These are phyloP conservation scores for Funneliformis caledonium DNA, from an alignment of 371 early-diverging fungal species.

Conservation along the genomic window DNA sequence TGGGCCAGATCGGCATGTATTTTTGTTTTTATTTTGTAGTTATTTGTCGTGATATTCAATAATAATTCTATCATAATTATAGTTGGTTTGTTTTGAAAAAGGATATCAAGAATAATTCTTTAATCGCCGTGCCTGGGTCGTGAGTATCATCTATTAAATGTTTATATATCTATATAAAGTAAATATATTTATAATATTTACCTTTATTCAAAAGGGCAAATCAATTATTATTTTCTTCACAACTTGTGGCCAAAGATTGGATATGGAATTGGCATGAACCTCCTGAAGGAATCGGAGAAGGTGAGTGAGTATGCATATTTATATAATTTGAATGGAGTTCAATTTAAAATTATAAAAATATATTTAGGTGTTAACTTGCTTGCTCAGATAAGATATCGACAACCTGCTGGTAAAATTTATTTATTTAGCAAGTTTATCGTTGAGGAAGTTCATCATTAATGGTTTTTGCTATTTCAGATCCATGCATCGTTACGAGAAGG, in stretches of 20 bases:
- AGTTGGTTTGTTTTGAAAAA: conserved; percentile 71
- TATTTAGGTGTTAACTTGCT: conserved; percentile 45
- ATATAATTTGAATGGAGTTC: not conserved
- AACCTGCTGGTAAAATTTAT: conserved; percentile 44
- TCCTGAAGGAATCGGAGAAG: conserved; percentile 43
- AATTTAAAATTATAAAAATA: not conserved
- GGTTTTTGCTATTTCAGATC: conserved; percentile 42
- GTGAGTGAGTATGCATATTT: not conserved
- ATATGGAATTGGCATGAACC: conserved; percentile 57
- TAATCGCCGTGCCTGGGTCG: conserved; percentile 67
- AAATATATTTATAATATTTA: not conserved
- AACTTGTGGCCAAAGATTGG: conserved; percentile 48
- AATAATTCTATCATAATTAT: conserved; percentile 39
- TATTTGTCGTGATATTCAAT: not conserved
- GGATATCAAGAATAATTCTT: conserved; percentile 53
- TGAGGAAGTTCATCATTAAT: not conserved
- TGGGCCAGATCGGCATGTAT: conserved; percentile 57
- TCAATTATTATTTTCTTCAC: conserved; percentile 49
- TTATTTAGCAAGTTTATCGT: not conserved
- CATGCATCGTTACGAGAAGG: conserved; percentile 26
- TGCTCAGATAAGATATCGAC: conserved; percentile 59
- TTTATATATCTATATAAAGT: not conserved
- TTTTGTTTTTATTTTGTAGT: conserved; percentile 39
- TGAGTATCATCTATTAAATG: conserved; percentile 42
- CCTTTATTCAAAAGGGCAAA: conserved; percentile 46